phyloP scores from a whole-genome alignment of 2,329 filamentous ascomycete genomes.

The Fusarium pseudonygamai region DNA sequence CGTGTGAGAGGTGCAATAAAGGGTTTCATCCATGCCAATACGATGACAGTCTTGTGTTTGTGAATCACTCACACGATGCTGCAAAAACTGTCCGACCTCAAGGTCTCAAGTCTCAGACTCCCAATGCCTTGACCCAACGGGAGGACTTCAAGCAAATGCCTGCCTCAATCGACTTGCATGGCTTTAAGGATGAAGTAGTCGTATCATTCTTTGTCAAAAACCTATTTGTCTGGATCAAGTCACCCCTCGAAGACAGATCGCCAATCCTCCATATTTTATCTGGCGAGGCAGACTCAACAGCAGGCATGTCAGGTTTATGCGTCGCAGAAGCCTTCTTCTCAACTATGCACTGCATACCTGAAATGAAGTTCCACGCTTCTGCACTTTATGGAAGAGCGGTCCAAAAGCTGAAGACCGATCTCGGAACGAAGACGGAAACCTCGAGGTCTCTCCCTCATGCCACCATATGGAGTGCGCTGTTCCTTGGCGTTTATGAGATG shows the following conservation, averaged over 20 bases:
- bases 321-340: background rate
- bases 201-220: background rate
- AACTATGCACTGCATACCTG: background rate
- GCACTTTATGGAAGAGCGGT: background rate
- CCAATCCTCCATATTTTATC: background rate
- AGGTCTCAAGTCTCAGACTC: background rate
- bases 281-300: background rate
- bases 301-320: background rate
- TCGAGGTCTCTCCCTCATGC: background rate
- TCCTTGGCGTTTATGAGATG: conserved; percentile 5
- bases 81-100: too few relatives aligned
- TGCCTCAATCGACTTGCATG: background rate
- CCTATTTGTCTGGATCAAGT: background rate
- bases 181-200: background rate
- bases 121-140: background rate
- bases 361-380: background rate
- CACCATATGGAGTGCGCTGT: background rate
- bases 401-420: background rate
- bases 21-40: background rate
- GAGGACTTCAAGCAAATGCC: background rate
- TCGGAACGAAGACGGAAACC: background rate
- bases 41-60: background rate
- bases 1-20: background rate
- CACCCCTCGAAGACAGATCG: background rate
- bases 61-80: background rate